Conservation (phyloP, 257 asterid species). For the Scutellaria barbata region DNA sequence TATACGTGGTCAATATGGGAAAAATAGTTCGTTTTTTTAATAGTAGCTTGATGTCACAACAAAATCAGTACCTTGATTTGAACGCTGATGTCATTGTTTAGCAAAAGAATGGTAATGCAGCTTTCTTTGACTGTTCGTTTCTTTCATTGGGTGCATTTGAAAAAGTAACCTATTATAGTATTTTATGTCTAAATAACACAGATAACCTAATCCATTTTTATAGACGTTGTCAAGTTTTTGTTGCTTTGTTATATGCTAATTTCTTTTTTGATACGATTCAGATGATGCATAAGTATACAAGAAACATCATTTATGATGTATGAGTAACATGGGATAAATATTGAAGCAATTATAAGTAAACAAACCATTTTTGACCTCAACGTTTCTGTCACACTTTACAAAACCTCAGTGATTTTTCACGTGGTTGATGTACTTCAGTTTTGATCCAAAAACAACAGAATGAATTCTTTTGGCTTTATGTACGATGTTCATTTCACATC, state of each 20-base stretch:
- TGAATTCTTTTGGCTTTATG: conserved; percentile 12
- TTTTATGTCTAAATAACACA: conserved; percentile 1
- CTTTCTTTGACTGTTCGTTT: conserved; percentile 41
- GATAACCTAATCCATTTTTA: neutral
- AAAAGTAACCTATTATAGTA: conserved; percentile 38
- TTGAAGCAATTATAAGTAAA: too few relatives aligned
- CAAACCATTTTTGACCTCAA: too few relatives aligned
- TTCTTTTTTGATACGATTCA: neutral
- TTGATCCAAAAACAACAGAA: conserved; percentile 4
- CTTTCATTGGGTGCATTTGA: conserved; percentile 39
- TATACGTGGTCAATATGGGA: conserved; percentile 37
- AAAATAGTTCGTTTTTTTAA: conserved; percentile 32
- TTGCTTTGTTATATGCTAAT: neutral
- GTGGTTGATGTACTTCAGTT: conserved; percentile 27
- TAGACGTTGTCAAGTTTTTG: conserved; percentile 12
- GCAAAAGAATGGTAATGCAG: conserved; percentile 44
- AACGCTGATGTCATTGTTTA: conserved; percentile 45
- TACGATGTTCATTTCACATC: conserved; percentile 8
- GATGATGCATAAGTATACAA: too few relatives aligned
- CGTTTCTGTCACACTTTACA: too few relatives aligned
- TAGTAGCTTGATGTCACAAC: conserved; percentile 42
- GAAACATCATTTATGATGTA: too few relatives aligned
- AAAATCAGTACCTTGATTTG: conserved; percentile 39
- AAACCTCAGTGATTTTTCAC: conserved; percentile 15
- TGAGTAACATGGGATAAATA: too few relatives aligned